Percentiles rank a stretch among this genome's conserved stretches.
phyloP scores from a whole-genome alignment of 148 eudicot genomes.

The Silene uniflora region DNA sequence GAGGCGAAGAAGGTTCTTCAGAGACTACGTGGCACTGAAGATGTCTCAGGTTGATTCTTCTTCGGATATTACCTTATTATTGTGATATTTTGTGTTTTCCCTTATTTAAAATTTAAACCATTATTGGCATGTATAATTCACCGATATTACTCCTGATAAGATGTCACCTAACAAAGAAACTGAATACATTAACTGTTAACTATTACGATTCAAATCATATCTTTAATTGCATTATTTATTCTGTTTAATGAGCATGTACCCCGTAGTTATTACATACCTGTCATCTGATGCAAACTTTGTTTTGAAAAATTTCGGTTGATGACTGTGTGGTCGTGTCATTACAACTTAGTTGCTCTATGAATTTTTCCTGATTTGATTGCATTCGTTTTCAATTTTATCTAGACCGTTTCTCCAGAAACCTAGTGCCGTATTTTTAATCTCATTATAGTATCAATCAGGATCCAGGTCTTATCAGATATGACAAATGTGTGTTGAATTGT shows the following conservation, averaged over 20 bases:
- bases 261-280: background rate
- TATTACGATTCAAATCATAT: background rate
- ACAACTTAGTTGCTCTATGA: background rate
- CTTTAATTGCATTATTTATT: background rate
- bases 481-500: background rate
- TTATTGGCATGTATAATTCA: background rate
- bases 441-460: background rate
- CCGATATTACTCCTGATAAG: background rate
- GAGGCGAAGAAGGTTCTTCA: constrained; percentile 83
- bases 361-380: background rate
- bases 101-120: background rate
- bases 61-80: constrained; percentile 4
- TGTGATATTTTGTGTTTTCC: background rate
- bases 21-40: constrained; percentile 70
- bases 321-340: background rate
- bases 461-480: background rate
- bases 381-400: background rate
- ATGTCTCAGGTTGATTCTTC: constrained; percentile 61
- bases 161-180: background rate
- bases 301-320: background rate
- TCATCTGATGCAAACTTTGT: background rate
- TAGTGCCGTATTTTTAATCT: background rate
- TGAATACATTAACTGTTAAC: background rate
- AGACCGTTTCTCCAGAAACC: background rate
- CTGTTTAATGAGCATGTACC: constrained; percentile 2